These are phyloP conservation scores for Avena insularis DNA, from an alignment of 176 grass and related monocot genomes.

Conservation along the genomic window DNA sequence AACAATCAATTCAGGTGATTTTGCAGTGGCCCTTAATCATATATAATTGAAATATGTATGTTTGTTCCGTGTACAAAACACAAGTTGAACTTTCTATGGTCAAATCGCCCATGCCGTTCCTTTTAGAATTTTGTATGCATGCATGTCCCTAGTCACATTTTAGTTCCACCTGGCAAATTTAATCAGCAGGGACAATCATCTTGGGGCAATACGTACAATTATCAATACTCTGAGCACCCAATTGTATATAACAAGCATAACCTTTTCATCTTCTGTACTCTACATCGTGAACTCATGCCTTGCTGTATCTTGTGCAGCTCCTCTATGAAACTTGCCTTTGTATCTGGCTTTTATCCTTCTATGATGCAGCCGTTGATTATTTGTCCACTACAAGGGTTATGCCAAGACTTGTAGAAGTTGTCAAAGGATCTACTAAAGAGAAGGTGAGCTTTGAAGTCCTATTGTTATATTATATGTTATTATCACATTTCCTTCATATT, in stretches of 20 bases:
- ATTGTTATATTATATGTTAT: conserved; percentile 18
- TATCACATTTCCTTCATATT: conserved; percentile 5
- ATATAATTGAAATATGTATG: conserved; percentile 25
- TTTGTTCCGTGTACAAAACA: conserved; percentile 15
- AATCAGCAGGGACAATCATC: not conserved
- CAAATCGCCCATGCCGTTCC: not conserved
- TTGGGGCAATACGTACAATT: conserved; percentile 22
- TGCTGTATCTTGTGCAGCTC: conserved; percentile 64
- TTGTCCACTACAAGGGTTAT: conserved; percentile 88
- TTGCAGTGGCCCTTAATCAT: conserved; percentile 17
- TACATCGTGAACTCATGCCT: conserved; percentile 34
- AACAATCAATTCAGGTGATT: conserved; percentile 93
- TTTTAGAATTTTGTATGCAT: conserved; percentile 22
- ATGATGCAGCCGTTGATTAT: conserved; percentile 87
- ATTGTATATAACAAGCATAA: not conserved
- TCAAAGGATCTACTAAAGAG: conserved; percentile 96
- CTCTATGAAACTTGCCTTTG: conserved; percentile 98
- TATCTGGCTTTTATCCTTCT: conserved; percentile 96
- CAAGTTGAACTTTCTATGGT: conserved; percentile 4
- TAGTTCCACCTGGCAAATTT: conserved; percentile 8
- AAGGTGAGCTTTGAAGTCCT: conserved; percentile 59
- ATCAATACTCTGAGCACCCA: conserved; percentile 6
- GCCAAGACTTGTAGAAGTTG: conserved; percentile 91
- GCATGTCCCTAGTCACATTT: not conserved
- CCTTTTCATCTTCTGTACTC: conserved; percentile 12